Percentiles rank a stretch among this genome's conserved stretches.
phyloP scores from a whole-genome alignment of 176 grass and related monocot genomes.

The Luzula sylvatica region DNA sequence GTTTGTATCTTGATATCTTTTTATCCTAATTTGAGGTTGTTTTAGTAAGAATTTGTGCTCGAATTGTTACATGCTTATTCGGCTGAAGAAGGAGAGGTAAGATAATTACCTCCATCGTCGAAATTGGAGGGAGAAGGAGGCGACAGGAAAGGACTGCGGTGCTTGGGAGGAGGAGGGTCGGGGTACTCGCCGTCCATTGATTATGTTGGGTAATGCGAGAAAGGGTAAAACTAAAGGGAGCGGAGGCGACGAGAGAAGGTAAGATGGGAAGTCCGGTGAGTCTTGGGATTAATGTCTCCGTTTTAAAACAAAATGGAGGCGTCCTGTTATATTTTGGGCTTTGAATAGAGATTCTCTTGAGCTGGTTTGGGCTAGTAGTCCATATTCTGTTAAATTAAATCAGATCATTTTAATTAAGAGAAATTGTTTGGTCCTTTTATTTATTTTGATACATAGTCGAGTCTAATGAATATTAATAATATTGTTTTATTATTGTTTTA shows the following conservation, averaged over 20 bases:
- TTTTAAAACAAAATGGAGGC: slow-evolving; percentile 1
- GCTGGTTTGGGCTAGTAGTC: neutral
- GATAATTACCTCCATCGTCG: neutral
- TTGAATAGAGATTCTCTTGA: neutral
- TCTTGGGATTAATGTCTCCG: neutral
- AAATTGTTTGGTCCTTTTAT: too few relatives aligned
- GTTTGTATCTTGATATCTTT: too few relatives aligned
- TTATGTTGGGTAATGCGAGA: neutral
- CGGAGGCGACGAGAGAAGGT: neutral
- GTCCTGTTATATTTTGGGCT: slow-evolving; percentile 11
- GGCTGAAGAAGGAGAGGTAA: neutral
- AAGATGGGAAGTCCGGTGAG: slow-evolving; percentile 2
- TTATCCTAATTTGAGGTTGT: too few relatives aligned
- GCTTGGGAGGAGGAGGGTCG: neutral
- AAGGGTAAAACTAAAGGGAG: neutral
- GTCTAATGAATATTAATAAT: too few relatives aligned
- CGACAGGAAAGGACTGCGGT: neutral
- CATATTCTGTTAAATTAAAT: neutral
- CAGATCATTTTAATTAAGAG: too few relatives aligned
- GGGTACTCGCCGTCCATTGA: slow-evolving; percentile 19
- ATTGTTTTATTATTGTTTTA: too few relatives aligned
- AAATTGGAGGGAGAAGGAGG: neutral
- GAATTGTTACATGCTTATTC: too few relatives aligned
- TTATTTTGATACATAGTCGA: too few relatives aligned
- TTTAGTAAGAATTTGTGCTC: too few relatives aligned